Percentiles rank a stretch among this genome's conserved stretches.
These are phyloP conservation scores for Mycena kentingensis DNA, from an alignment of 768 basidiomycete species.

Conservation along the genomic window DNA sequence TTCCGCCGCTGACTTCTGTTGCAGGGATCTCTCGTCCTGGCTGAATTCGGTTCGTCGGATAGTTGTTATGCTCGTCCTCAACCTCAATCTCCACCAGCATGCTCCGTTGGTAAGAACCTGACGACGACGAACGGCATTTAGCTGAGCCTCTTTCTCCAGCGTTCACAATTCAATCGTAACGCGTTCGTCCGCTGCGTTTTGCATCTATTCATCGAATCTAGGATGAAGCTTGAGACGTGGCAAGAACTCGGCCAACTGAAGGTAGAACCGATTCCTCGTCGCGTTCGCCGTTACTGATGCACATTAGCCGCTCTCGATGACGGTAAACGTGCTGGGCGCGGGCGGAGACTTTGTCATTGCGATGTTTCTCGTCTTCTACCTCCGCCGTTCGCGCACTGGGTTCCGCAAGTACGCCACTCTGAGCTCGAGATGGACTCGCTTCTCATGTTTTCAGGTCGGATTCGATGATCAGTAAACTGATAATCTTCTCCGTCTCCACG, in stretches of 20 bases:
- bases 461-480: slow-evolving; percentile 47
- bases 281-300: slow-evolving; percentile 35
- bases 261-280: slow-evolving; percentile 28
- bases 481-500: slow-evolving; percentile 44
- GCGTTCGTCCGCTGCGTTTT: not conserved
- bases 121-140: slow-evolving; percentile 2
- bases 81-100: slow-evolving; percentile 29
- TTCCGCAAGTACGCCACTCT: slow-evolving; percentile 46
- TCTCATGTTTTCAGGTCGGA: slow-evolving; percentile 36
- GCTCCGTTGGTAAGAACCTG: slow-evolving; percentile 43
- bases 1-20: not conserved
- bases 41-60: slow-evolving; percentile 48
- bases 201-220: slow-evolving; percentile 25
- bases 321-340: slow-evolving; percentile 55
- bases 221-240: slow-evolving; percentile 47
- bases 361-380: slow-evolving; percentile 48
- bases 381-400: slow-evolving; percentile 53
- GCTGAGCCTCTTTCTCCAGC: slow-evolving; percentile 29
- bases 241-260: slow-evolving; percentile 46
- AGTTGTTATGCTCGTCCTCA: not conserved
- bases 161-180: slow-evolving; percentile 52
- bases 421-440: not conserved
- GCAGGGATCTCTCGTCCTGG: slow-evolving; percentile 46
- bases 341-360: slow-evolving; percentile 54
- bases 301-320: slow-evolving; percentile 44